Evolutionary conservation across 768 basidiomycete species (phyloP), one percentile per base, ranked within the genome.

Genomic region (Podaxis sp.): DNA sequence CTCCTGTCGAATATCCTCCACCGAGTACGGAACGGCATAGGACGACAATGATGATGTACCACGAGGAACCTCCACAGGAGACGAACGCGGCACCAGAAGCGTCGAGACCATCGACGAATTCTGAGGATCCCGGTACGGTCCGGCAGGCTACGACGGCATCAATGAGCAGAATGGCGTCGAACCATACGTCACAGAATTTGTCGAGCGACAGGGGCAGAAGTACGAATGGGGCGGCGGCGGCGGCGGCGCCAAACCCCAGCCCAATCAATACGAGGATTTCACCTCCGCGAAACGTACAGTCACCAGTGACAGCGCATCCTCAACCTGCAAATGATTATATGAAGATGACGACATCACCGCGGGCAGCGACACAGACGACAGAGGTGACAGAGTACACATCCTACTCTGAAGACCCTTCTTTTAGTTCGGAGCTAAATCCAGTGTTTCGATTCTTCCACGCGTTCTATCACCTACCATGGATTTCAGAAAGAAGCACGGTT

Each of bases 391-490:
- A 46, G 33, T 46, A 46, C 22, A 41, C 60, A n/a, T 55, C 59
- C 5, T 60, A 43, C 24, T 19, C 60, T 13, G 29, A 46, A 2
- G 60, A 61, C 53, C 60, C 60, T 5, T 55, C 54, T 9, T 61
- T 61, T 24, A 55, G 9, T 12, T 33, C 60, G 7, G 60, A 61
- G 19, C 52, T 61, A 9, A 55, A 61, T 27, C 60, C 60, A 2
- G 53, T 61, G 43, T 61, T 55, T 37, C 60, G 54, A n/a, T 61
- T 54, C 24, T 49, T 61, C 46, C 43, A 55, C 15, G n/a, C 12
- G n/a, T 61, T 61, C 29, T 61, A 55, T 37, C 60, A 46, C 17
- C 29, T 61, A 36, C 60, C 60, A 19, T 61, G 60, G 60, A 47
- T 55, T 22, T 55, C 53, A 11, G 60, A 61, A 8, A 46, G 60